These are phyloP conservation scores for Hsuehochloa calcarea DNA, from an alignment of 176 grass and related monocot species.

Conservation along the genomic window DNA sequence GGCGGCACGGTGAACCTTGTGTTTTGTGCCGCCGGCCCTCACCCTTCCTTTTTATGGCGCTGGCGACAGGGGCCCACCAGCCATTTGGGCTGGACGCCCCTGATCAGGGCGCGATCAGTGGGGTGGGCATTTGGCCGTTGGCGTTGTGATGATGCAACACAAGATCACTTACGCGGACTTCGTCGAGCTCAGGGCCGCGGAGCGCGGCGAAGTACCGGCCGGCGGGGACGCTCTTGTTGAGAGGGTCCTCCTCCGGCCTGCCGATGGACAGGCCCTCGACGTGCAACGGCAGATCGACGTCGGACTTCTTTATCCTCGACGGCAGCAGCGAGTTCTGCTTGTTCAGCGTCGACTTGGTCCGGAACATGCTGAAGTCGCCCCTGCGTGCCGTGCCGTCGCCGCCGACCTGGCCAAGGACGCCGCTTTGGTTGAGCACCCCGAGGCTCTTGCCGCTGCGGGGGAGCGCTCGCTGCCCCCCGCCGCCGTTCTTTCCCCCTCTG, in stretches of 20 bases:
- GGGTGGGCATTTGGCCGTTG: no score
- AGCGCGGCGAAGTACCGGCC: slow-evolving; percentile 95
- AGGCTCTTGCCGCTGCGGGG: slow-evolving; percentile 83
- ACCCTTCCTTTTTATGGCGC: no score
- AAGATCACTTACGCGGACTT: slow-evolving; percentile 70
- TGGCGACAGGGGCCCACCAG: no score
- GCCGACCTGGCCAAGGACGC: not conserved
- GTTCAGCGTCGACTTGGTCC: slow-evolving; percentile 88
- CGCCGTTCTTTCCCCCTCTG: slow-evolving; percentile 33
- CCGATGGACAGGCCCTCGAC: slow-evolving; percentile 41
- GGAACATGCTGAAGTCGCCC: slow-evolving; percentile 91
- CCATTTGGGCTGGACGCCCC: no score
- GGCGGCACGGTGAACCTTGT: no score
- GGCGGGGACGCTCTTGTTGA: slow-evolving; percentile 83
- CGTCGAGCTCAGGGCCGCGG: slow-evolving; percentile 90
- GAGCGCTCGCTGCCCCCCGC: slow-evolving; percentile 41
- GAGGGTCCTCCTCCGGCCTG: slow-evolving; percentile 46
- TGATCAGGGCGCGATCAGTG: no score
- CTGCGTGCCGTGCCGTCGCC: slow-evolving; percentile 36
- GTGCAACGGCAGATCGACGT: slow-evolving; percentile 44
- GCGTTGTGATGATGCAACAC: not conserved
- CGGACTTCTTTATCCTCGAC: slow-evolving; percentile 49
- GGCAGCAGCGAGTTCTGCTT: slow-evolving; percentile 78
- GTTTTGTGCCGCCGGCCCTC: no score
- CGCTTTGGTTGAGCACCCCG: slow-evolving; percentile 48